Percentiles rank a stretch among this genome's conserved stretches.
phyloP scores from a whole-genome alignment of 2,329 filamentous ascomycete species.

The Sporothrix curviconia region DNA sequence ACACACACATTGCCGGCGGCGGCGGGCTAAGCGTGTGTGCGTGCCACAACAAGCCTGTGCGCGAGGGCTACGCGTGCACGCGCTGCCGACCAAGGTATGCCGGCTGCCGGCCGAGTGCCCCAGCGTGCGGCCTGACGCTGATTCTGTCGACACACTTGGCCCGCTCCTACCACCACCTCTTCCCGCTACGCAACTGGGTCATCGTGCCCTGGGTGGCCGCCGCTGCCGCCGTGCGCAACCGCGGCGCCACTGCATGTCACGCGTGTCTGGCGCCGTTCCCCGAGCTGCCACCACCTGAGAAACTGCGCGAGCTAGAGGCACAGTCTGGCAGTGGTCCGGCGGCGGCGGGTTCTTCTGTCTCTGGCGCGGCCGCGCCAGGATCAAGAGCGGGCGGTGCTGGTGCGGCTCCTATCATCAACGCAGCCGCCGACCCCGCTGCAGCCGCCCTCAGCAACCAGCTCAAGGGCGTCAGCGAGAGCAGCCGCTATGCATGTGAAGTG shows the following conservation, averaged over 20 bases:
- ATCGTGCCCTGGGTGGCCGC: slow-evolving; percentile 82
- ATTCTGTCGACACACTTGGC: slow-evolving; percentile 91
- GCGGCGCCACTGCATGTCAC: slow-evolving; percentile 55
- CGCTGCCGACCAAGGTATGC: slow-evolving; percentile 88
- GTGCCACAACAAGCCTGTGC: slow-evolving; percentile 75
- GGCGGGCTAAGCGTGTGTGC: slow-evolving; percentile 71
- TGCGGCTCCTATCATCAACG: neutral
- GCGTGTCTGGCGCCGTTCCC: slow-evolving; percentile 73
- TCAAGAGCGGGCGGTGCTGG: slow-evolving; percentile 10
- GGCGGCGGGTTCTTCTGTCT: no score
- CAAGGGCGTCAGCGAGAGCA: slow-evolving; percentile 74
- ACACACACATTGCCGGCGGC: slow-evolving; percentile 52
- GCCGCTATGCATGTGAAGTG: slow-evolving; percentile 81
- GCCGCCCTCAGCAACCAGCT: slow-evolving; percentile 23
- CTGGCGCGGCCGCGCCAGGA: no score
- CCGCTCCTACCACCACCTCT: slow-evolving; percentile 87
- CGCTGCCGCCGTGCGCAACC: slow-evolving; percentile 32
- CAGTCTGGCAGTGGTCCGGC: neutral
- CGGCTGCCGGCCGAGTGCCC: slow-evolving; percentile 83
- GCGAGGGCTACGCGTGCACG: slow-evolving; percentile 86
- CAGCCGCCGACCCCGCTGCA: neutral
- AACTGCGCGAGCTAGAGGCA: slow-evolving; percentile 9
- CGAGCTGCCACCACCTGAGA: slow-evolving; percentile 25
- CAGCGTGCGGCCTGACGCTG: slow-evolving; percentile 81
- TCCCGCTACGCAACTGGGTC: slow-evolving; percentile 82